Percentiles rank a stretch among this genome's conserved stretches.
Evolutionary conservation across 192 early-diverging fungal species (phyloP).

Genomic region (Phlyctochytrium planicorne): DNA sequence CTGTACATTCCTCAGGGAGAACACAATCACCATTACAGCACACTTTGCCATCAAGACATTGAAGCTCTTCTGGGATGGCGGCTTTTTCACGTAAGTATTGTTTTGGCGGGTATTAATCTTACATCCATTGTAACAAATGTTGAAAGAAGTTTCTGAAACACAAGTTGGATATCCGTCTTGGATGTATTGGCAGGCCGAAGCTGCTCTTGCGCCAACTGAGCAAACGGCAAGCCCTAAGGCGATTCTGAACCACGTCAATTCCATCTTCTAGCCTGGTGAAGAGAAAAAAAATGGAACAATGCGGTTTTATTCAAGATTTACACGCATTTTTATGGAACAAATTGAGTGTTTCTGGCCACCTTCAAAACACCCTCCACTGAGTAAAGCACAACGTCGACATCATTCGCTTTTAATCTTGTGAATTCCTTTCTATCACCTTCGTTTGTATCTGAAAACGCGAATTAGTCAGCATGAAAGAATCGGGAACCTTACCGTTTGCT

Average conservation of each 20-base stretch:
- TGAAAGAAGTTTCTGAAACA: neutral
- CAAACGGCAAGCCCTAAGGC: neutral
- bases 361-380: conserved; percentile 37
- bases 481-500: conserved; percentile 4
- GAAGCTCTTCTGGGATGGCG: neutral
- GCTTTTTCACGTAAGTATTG: too few relatives aligned
- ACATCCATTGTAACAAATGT: neutral
- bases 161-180: neutral
- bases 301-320: neutral
- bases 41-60: neutral
- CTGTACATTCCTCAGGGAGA: neutral
- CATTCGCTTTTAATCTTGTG: conserved; percentile 21
- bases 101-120: neutral
- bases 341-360: conserved; percentile 27
- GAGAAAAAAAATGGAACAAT: neutral
- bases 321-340: neutral
- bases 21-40: conserved; percentile 2
- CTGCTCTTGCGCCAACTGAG: neutral
- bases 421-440: neutral
- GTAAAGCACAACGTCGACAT: conserved; percentile 46
- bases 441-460: conserved; percentile 9
- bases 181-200: neutral
- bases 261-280: neutral
- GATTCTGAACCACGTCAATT: neutral
- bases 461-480: conserved; percentile 11